Evolutionary conservation across 1,284 basidiomycete species (phyloP).

Genomic region (Cutaneotrichosporon mucoides): DNA sequence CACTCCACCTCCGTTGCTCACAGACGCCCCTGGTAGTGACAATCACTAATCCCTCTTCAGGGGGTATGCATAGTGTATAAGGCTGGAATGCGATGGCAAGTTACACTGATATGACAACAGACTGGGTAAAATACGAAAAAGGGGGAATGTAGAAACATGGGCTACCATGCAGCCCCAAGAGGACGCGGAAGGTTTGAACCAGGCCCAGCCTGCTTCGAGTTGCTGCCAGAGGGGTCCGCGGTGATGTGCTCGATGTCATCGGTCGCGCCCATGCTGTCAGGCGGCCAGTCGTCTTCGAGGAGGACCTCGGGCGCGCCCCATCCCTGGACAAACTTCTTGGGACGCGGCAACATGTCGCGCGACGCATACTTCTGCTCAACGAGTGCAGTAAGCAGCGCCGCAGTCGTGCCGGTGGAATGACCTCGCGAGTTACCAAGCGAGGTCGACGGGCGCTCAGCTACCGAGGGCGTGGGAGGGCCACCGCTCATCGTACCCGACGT

Average conservation of each 20-base stretch:
- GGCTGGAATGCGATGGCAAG: not conserved
- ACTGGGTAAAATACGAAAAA: not conserved
- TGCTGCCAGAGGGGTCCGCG: no score
- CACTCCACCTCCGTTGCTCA: no score
- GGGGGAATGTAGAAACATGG: not conserved
- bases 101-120: conserved; percentile 7
- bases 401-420: conserved; percentile 3
- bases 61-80: conserved; percentile 3
- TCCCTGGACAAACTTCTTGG: conserved; percentile 26
- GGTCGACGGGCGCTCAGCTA: conserved; percentile 13
- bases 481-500: not conserved
- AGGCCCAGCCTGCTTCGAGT: conserved; percentile 2
- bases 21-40: no score
- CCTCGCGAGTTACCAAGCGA: conserved; percentile 7
- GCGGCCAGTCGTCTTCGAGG: conserved; percentile 28
- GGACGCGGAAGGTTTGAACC: not conserved
- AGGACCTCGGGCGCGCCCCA: conserved; percentile 41
- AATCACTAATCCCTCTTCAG: not conserved
- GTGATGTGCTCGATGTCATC: not conserved
- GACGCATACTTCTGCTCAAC: conserved; percentile 22
- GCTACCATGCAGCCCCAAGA: not conserved
- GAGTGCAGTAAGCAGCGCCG: conserved; percentile 17
- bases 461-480: conserved; percentile 5
- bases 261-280: conserved; percentile 3
- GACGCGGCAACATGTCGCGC: conserved; percentile 14